Conservation (phyloP, 805 yeast genomes). For the Ogataea nakhonphanomensis region DNA sequence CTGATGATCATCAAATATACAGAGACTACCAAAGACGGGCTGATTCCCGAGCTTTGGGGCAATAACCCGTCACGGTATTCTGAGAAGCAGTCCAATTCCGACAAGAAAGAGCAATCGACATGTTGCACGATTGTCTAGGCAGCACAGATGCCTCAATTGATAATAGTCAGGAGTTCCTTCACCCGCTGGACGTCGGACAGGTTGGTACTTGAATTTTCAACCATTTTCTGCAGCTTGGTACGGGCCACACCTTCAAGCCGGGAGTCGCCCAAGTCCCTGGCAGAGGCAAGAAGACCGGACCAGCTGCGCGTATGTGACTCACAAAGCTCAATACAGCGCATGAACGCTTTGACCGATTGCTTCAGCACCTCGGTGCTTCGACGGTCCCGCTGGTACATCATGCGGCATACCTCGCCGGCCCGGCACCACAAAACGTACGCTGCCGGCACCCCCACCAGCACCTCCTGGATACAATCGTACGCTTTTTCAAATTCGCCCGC, state of each 20-base stretch:
- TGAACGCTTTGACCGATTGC: slow-evolving; percentile 43
- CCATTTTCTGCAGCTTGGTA: slow-evolving; percentile 35
- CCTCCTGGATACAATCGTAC: slow-evolving; percentile 65
- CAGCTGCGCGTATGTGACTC: slow-evolving; percentile 63
- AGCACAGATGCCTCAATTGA: not conserved
- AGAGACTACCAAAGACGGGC: slow-evolving; percentile 43
- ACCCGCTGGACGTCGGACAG: slow-evolving; percentile 39
- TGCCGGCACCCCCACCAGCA: slow-evolving; percentile 61
- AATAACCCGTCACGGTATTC: slow-evolving; percentile 36
- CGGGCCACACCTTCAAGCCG: slow-evolving; percentile 30
- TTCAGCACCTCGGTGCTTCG: slow-evolving; percentile 12
- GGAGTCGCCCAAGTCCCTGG: slow-evolving; percentile 9
- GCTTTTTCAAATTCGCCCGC: slow-evolving; percentile 67
- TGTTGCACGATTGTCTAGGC: slow-evolving; percentile 28
- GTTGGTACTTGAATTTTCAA: slow-evolving; percentile 25
- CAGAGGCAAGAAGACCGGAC: slow-evolving; percentile 28
- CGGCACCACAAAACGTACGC: slow-evolving; percentile 65
- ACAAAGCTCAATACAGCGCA: slow-evolving; percentile 75
- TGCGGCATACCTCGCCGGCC: slow-evolving; percentile 51
- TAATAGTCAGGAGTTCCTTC: slow-evolving; percentile 20
- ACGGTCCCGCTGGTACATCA: slow-evolving; percentile 9
- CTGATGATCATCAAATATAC: slow-evolving; percentile 42
- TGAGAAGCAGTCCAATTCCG: slow-evolving; percentile 15
- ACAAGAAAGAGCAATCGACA: slow-evolving; percentile 1
- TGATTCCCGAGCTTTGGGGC: slow-evolving; percentile 46